Evolutionary conservation across 148 eudicot genomes (phyloP).

Genomic region (Rhododendron kiyosumense): DNA sequence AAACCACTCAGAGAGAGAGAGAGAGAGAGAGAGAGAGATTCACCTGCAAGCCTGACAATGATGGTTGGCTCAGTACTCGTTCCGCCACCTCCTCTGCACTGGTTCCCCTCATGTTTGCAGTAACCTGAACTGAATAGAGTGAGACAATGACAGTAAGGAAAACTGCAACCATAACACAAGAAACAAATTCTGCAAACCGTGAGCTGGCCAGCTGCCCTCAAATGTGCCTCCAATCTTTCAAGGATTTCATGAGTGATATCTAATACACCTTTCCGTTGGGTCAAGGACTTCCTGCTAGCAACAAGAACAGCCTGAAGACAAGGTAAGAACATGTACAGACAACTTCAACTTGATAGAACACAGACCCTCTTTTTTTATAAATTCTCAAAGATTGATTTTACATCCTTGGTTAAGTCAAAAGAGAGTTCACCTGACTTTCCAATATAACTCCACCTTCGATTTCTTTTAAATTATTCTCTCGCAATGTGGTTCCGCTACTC

Average conservation of each 20-base stretch:
- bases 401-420: not conserved
- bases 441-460: conserved; percentile 76
- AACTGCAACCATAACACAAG: not conserved
- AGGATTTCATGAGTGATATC: conserved; percentile 83
- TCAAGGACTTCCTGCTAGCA: conserved; percentile 80
- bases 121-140: not conserved
- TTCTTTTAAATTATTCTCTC: conserved; percentile 92
- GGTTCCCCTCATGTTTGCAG: conserved; percentile 94
- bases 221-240: conserved; percentile 94
- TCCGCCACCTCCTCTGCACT: conserved; percentile 88
- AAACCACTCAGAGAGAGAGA: not conserved
- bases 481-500: conserved; percentile 86
- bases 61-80: conserved; percentile 68
- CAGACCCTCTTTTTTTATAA: conserved; percentile 1
- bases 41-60: conserved; percentile 85
- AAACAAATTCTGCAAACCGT: conserved; percentile 42
- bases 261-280: conserved; percentile 57
- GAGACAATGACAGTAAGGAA: conserved; percentile 11
- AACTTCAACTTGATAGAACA: not conserved
- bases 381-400: not conserved
- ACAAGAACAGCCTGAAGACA: conserved; percentile 79
- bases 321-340: conserved; percentile 8
- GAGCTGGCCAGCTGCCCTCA: conserved; percentile 73
- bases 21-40: not conserved
- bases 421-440: conserved; percentile 64